A percentile compares a stretch with the other conserved stretches of the same genome.
phyloP scores from a whole-genome alignment of 2,329 filamentous ascomycete species.

The Fusarium sp. region DNA sequence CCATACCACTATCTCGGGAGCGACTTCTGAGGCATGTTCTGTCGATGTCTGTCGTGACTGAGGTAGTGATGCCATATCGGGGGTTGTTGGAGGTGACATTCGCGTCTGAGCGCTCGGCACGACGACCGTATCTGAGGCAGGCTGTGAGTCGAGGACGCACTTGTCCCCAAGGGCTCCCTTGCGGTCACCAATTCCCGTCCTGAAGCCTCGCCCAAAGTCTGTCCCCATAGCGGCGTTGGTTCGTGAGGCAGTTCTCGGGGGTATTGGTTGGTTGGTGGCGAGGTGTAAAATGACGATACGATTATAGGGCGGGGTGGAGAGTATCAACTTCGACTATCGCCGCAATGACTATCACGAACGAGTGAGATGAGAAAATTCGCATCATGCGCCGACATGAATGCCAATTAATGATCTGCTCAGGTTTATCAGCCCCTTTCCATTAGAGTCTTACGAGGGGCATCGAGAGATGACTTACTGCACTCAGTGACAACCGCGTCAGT shows the following conservation, averaged over 20 bases:
- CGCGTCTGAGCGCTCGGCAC: conserved; percentile 44
- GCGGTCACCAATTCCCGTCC: conserved; percentile 37
- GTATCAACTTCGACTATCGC: conserved; percentile 41
- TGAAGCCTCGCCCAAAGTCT: conserved; percentile 38
- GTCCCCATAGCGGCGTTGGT: conserved; percentile 44
- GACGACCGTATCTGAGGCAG: conserved; percentile 41
- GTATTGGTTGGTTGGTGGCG: conserved; percentile 29
- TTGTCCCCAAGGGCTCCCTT: conserved; percentile 40
- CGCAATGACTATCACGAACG: conserved; percentile 40
- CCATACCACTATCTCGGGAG: conserved; percentile 60
- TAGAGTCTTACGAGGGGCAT: conserved; percentile 16
- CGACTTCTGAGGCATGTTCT: conserved; percentile 51
- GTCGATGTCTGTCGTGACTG: conserved; percentile 51
- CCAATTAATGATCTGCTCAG: conserved; percentile 9
- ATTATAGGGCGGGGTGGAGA: conserved; percentile 31
- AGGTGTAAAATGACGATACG: conserved; percentile 26
- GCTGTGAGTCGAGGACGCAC: conserved; percentile 41
- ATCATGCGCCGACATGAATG: conserved; percentile 37
- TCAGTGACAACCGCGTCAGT: conserved; percentile 19
- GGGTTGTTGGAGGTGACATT: conserved; percentile 46
- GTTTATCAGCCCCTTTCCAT: conserved; percentile 28
- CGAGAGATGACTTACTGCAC: conserved; percentile 12
- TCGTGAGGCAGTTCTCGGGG: conserved; percentile 22
- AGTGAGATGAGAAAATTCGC: conserved; percentile 42
- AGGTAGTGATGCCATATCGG: conserved; percentile 39